Conservation (phyloP, 1,284 basidiomycete genomes). For the Sporisorium reilianum region DNA sequence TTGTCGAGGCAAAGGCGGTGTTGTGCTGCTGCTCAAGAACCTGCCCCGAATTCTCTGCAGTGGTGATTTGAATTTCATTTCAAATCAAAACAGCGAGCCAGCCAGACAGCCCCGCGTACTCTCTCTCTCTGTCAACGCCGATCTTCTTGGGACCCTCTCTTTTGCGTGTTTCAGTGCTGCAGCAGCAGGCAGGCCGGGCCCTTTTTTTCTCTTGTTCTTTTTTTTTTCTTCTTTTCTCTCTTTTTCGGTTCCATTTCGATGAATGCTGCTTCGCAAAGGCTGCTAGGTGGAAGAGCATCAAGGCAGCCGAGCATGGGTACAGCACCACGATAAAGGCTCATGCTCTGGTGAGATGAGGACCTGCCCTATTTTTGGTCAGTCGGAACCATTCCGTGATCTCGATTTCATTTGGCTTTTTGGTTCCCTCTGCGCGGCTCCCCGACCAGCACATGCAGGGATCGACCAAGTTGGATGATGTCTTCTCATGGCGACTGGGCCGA, state of each 20-base stretch:
- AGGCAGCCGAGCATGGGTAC: too few relatives aligned
- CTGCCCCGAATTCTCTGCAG: too few relatives aligned
- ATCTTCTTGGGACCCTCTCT: not conserved
- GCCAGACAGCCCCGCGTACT: not conserved
- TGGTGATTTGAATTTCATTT: not conserved
- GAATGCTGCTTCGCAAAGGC: too few relatives aligned
- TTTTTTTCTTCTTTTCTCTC: not conserved
- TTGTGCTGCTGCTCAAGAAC: too few relatives aligned
- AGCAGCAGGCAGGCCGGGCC: not conserved
- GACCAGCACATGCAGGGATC: slow-evolving; percentile 2
- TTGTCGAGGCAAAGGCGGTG: too few relatives aligned
- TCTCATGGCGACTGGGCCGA: too few relatives aligned
- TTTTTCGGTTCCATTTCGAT: too few relatives aligned
- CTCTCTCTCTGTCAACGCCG: not conserved
- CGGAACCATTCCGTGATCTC: not conserved
- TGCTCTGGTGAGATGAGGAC: not conserved
- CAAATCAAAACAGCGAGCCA: not conserved
- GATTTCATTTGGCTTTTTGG: not conserved
- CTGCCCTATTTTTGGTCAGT: not conserved
- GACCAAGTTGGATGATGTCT: too few relatives aligned
- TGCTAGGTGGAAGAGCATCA: too few relatives aligned
- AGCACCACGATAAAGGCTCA: not conserved
- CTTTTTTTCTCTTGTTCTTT: not conserved
- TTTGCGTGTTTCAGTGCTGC: not conserved
- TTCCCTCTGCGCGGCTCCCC: not conserved